Conservation (phyloP, 2,329 filamentous ascomycete genomes). For the Fusarium agapanthi region DNA sequence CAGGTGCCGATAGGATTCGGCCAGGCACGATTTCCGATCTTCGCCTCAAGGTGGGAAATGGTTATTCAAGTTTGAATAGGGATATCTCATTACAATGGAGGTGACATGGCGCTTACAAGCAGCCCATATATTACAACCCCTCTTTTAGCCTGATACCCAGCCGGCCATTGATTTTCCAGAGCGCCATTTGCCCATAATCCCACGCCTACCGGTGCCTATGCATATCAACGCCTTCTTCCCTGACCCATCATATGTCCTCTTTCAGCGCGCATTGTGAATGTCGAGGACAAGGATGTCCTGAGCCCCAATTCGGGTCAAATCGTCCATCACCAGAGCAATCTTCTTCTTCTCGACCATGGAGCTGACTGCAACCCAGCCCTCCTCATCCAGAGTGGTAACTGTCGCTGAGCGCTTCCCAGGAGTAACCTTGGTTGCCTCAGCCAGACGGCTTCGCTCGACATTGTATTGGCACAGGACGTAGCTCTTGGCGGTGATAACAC, state of each 20-base stretch:
- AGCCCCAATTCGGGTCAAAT: slow-evolving; percentile 78
- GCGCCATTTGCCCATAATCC: slow-evolving; percentile 34
- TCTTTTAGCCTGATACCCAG: slow-evolving; percentile 14
- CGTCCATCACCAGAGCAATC: slow-evolving; percentile 88
- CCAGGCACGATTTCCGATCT: background rate
- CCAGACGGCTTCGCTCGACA: slow-evolving; percentile 75
- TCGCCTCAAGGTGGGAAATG: background rate
- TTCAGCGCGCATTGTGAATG: slow-evolving; percentile 79
- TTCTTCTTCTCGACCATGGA: slow-evolving; percentile 92
- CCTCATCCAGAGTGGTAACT: slow-evolving; percentile 85
- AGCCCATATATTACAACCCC: slow-evolving; percentile 19
- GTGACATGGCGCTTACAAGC: slow-evolving; percentile 18
- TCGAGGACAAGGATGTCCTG: slow-evolving; percentile 86
- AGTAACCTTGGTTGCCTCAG: slow-evolving; percentile 77
- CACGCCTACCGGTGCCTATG: slow-evolving; percentile 16
- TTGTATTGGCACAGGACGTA: slow-evolving; percentile 98
- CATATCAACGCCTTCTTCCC: slow-evolving; percentile 25
- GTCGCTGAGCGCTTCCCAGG: slow-evolving; percentile 95
- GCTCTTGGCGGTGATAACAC: slow-evolving; percentile 93
- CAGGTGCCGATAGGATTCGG: background rate
- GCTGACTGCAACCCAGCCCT: slow-evolving; percentile 93
- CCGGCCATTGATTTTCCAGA: slow-evolving; percentile 25
- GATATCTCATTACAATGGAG: slow-evolving; percentile 32
- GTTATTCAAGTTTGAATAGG: slow-evolving; percentile 16
- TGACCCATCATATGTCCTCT: slow-evolving; percentile 7